Percentiles rank a stretch among this genome's conserved stretches.
Conservation (phyloP, 495 filamentous ascomycete species). For the Penicillium cinerascens region DNA sequence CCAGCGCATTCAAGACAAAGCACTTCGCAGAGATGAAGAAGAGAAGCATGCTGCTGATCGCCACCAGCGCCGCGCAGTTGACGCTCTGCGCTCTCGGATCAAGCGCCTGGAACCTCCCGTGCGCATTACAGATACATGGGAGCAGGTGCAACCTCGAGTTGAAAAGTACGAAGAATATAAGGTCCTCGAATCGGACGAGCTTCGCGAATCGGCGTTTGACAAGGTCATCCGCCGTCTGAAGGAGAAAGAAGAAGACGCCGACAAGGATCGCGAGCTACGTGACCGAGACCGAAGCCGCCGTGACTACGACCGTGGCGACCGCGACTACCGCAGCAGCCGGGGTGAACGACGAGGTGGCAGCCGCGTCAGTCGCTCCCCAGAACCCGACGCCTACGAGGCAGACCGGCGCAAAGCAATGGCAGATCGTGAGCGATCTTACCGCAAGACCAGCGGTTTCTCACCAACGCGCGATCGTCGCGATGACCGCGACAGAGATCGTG, state of each 20-base stretch:
- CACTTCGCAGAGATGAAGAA: constrained; percentile 71
- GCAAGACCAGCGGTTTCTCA: constrained; percentile 66
- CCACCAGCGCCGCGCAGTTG: constrained; percentile 78
- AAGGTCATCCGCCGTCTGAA: constrained; percentile 86
- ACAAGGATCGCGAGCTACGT: constrained; percentile 60
- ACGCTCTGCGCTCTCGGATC: constrained; percentile 80
- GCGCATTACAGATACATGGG: constrained; percentile 73
- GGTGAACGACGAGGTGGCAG: constrained; percentile 57
- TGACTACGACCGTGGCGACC: constrained; percentile 53
- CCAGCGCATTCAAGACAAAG: constrained; percentile 79
- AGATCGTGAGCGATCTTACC: constrained; percentile 82
- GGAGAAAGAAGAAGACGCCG: constrained; percentile 84
- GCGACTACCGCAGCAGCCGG: constrained; percentile 49
- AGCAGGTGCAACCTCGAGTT: constrained; percentile 73
- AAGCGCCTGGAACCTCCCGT: constrained; percentile 91
- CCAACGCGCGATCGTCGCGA: constrained; percentile 49
- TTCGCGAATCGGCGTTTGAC: constrained; percentile 81
- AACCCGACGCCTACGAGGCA: constrained; percentile 83
- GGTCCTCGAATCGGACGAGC: constrained; percentile 74
- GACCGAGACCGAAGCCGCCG: constrained; percentile 58
- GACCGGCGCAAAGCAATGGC: constrained; percentile 83
- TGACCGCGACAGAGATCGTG: constrained; percentile 55
- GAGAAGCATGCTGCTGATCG: constrained; percentile 81
- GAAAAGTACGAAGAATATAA: constrained; percentile 79
- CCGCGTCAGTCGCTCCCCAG: constrained; percentile 70